These are phyloP conservation scores for Candida yuanshanica DNA, from an alignment of 805 yeast species.

Conservation along the genomic window DNA sequence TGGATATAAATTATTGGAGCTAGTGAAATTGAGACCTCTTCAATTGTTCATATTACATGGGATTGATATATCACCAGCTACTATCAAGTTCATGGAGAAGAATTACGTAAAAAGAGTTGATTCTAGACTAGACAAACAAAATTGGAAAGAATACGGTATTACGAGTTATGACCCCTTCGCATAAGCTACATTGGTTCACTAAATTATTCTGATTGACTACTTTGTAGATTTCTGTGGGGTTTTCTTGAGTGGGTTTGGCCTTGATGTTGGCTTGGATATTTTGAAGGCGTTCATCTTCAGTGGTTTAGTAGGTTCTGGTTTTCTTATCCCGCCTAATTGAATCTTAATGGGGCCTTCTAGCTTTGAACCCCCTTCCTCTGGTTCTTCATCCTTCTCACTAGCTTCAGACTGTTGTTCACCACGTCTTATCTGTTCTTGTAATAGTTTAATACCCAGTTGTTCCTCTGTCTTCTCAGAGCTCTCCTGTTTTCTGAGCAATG, in stretches of 20 bases:
- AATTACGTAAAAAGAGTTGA: conserved; percentile 17
- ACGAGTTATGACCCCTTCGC: conserved; percentile 19
- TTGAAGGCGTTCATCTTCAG: conserved; percentile 18
- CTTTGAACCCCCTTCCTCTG: background rate
- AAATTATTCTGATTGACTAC: background rate
- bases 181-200: background rate
- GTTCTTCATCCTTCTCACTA: conserved; percentile 1
- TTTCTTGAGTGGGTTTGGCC: conserved; percentile 10
- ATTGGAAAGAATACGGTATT: conserved; percentile 21
- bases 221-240: conserved; percentile 13
- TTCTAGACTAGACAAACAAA: conserved; percentile 14
- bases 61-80: conserved; percentile 14
- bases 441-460: conserved; percentile 33
- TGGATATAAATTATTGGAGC: conserved; percentile 19
- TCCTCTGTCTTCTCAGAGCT: conserved; percentile 38
- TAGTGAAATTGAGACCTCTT: conserved; percentile 11
- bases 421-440: conserved; percentile 49
- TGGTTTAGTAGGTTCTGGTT: conserved; percentile 2
- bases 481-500: conserved; percentile 31
- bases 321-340: conserved; percentile 13
- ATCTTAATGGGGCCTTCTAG: conserved; percentile 9
- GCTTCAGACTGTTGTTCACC: conserved; percentile 25
- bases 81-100: conserved; percentile 15
- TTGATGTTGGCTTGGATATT: conserved; percentile 10
- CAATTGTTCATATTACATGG: conserved; percentile 18